Percentiles rank a stretch among this genome's conserved stretches.
These are phyloP conservation scores for Phalaenopsis hybrid DNA, from an alignment of 116 monocot genomes.

Conservation along the genomic window DNA sequence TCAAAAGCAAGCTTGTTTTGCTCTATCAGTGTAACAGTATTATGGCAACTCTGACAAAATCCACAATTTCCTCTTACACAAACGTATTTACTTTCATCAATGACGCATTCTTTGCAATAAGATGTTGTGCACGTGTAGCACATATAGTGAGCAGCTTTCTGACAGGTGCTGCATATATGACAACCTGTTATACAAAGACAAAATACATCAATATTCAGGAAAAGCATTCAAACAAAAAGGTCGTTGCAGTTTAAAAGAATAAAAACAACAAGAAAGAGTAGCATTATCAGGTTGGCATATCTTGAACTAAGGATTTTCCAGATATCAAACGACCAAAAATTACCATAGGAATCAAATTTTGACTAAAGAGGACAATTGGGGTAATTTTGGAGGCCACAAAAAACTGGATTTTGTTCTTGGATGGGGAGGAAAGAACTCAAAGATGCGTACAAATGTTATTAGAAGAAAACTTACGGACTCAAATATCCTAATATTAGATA, in stretches of 20 bases:
- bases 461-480: neutral
- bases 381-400: neutral
- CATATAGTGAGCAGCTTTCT: conserved; percentile 10
- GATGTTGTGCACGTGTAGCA: conserved; percentile 13
- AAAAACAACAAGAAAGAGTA: neutral
- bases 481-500: too few species aligned
- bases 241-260: neutral
- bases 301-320: neutral
- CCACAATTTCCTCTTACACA: conserved; percentile 8
- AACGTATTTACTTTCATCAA: conserved; percentile 7
- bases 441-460: neutral
- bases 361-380: neutral
- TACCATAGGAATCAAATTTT: neutral
- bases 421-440: neutral
- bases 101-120: conserved; percentile 12
- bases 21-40: conserved; percentile 12
- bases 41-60: conserved; percentile 14
- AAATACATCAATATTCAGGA: neutral
- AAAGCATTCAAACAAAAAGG: neutral
- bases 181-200: conserved; percentile 7
- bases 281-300: neutral
- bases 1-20: conserved; percentile 10
- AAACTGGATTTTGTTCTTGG: neutral
- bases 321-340: neutral
- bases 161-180: conserved; percentile 9